A percentile compares a stretch with the other conserved stretches of the same genome.
These are phyloP conservation scores for Panus rudis DNA, from an alignment of 768 basidiomycete genomes.

Conservation along the genomic window DNA sequence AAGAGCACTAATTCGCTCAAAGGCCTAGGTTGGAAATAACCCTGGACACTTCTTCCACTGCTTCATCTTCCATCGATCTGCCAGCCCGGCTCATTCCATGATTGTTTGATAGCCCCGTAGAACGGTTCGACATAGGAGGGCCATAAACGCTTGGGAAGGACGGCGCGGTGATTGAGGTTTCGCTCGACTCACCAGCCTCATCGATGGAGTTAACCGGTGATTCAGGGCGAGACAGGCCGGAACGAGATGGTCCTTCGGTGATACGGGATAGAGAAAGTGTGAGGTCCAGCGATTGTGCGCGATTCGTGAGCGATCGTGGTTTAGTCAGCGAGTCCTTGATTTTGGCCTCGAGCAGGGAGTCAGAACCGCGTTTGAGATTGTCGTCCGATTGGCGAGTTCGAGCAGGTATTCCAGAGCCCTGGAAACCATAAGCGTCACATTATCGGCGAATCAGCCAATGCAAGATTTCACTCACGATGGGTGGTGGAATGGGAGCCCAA, in stretches of 20 bases:
- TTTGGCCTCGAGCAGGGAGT: slow-evolving; percentile 79
- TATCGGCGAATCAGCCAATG: slow-evolving; percentile 13
- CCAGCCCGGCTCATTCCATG: slow-evolving; percentile 22
- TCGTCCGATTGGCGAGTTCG: slow-evolving; percentile 70
- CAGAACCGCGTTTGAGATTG: slow-evolving; percentile 73
- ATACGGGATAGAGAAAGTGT: slow-evolving; percentile 81
- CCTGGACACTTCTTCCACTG: slow-evolving; percentile 18
- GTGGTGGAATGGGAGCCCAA: slow-evolving; percentile 65
- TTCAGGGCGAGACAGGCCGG: slow-evolving; percentile 60
- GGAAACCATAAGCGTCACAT: slow-evolving; percentile 12
- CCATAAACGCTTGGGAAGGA: slow-evolving; percentile 84
- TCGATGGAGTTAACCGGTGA: slow-evolving; percentile 76
- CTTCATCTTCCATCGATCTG: slow-evolving; percentile 19
- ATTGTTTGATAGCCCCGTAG: slow-evolving; percentile 22
- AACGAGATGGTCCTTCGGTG: slow-evolving; percentile 47
- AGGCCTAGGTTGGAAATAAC: slow-evolving; percentile 40
- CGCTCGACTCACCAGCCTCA: slow-evolving; percentile 71
- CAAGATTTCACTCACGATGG: slow-evolving; percentile 49
- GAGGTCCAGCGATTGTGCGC: slow-evolving; percentile 85
- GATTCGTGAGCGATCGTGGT: slow-evolving; percentile 76
- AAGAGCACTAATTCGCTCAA: neutral
- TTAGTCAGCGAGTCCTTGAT: slow-evolving; percentile 70
- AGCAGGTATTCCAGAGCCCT: slow-evolving; percentile 66
- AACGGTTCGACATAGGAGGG: slow-evolving; percentile 42
- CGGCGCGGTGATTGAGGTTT: slow-evolving; percentile 70